A percentile compares a stretch with the other conserved stretches of the same genome.
phyloP scores from a whole-genome alignment of 225 moss, liverwort and hornwort species.

The Pleurozium schreberi region DNA sequence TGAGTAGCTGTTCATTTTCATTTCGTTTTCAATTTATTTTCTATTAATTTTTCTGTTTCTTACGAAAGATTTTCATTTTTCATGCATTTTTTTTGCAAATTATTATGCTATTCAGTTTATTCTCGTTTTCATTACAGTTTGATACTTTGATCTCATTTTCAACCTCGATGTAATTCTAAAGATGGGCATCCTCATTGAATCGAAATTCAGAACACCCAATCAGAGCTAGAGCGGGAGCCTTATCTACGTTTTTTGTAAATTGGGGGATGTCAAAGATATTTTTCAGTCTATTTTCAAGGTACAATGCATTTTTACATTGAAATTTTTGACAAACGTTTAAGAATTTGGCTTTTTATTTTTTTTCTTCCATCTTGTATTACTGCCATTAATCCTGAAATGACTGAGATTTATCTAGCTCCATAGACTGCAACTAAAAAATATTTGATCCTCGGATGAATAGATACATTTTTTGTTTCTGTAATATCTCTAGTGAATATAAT shows the following conservation, averaged over 20 bases:
- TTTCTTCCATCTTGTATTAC: neutral
- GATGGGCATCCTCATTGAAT: neutral
- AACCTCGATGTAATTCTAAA: too few species aligned
- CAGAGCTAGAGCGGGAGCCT: neutral
- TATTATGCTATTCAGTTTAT: neutral
- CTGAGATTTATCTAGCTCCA: accelerated
- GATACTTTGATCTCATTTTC: neutral
- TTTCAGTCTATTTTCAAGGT: neutral
- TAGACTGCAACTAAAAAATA: neutral
- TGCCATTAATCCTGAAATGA: neutral
- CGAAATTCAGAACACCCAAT: neutral
- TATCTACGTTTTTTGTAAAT: neutral
- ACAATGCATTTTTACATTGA: neutral
- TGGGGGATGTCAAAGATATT: neutral
- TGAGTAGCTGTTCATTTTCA: neutral
- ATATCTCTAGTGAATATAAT: neutral
- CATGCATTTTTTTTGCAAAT: neutral
- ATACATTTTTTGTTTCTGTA: neutral
- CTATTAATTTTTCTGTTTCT: neutral
- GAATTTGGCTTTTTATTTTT: neutral
- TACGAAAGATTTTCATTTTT: neutral
- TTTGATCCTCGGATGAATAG: accelerated
- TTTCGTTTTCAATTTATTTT: neutral
- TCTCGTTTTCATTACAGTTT: neutral
- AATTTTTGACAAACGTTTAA: too few species aligned